These are phyloP conservation scores for Themeda triandra DNA, from an alignment of 176 grass and related monocot genomes.

Conservation along the genomic window DNA sequence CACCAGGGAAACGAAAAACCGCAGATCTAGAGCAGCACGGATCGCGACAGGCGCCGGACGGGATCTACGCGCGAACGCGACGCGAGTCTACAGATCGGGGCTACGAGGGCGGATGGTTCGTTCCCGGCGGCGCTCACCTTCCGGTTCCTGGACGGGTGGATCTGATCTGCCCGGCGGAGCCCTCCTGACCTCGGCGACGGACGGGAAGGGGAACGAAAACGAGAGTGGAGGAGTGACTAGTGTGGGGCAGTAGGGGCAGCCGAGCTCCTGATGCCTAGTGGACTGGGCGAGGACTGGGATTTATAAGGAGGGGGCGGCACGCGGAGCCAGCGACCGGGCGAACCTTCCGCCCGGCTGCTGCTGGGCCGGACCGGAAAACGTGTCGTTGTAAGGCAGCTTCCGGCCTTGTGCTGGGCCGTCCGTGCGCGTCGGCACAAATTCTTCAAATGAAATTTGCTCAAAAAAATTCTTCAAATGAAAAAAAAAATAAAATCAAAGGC, in stretches of 20 bases:
- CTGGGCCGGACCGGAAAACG: not conserved
- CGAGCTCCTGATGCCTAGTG: not conserved
- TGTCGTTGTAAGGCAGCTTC: not conserved
- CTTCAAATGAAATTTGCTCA: too few species aligned
- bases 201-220: not conserved
- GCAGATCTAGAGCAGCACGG: slow-evolving; percentile 6
- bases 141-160: not conserved
- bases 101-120: not conserved
- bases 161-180: not conserved
- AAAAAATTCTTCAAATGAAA: not conserved
- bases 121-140: slow-evolving; percentile 8
- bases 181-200: not conserved
- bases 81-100: not conserved
- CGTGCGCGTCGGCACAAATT: not conserved
- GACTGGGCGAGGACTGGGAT: not conserved
- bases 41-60: not conserved
- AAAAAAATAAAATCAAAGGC: not conserved
- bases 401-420: not conserved
- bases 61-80: not conserved
- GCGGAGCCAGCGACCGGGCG: not conserved
- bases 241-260: too few species aligned
- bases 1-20: not conserved
- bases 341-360: not conserved
- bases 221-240: not conserved
- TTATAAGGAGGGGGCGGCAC: not conserved